Percentiles rank a stretch among this genome's conserved stretches.
Evolutionary conservation across 2,329 filamentous ascomycete species (phyloP).

Genomic region (Calonectria naviculata): DNA sequence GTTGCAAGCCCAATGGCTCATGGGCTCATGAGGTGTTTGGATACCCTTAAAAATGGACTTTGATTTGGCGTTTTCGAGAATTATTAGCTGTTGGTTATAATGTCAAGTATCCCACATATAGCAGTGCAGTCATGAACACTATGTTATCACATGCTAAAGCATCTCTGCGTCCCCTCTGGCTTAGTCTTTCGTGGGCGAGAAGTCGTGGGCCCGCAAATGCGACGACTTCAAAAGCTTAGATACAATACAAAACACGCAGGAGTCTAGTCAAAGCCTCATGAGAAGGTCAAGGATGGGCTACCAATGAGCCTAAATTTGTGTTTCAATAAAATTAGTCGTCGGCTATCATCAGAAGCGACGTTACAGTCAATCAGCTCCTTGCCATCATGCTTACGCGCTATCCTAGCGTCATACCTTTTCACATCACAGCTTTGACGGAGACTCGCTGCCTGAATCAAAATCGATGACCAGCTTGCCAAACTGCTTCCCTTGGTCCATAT

Average conservation of each 20-base stretch:
- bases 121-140: neutral
- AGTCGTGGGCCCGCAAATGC: too few relatives aligned
- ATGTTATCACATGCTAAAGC: neutral
- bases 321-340: too few relatives aligned
- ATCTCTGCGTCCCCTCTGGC: too few relatives aligned
- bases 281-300: too few relatives aligned
- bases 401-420: conserved; percentile 20
- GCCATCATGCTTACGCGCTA: neutral
- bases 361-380: neutral
- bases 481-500: conserved; percentile 87
- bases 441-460: conserved; percentile 56
- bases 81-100: conserved; percentile 16
- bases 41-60: conserved; percentile 41
- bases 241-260: too few relatives aligned
- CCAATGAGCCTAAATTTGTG: too few relatives aligned
- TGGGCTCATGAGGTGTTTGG: conserved; percentile 39
- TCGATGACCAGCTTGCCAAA: conserved; percentile 94
- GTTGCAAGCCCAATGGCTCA: conserved; percentile 26
- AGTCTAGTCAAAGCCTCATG: too few relatives aligned
- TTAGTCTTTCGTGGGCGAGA: neutral
- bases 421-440: conserved; percentile 52
- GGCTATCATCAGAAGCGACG: neutral
- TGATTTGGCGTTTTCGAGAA: conserved; percentile 34
- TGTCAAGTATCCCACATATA: neutral
- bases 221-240: too few relatives aligned